phyloP scores from a whole-genome alignment of 768 basidiomycete genomes.

The Pleurotus sapidus region DNA sequence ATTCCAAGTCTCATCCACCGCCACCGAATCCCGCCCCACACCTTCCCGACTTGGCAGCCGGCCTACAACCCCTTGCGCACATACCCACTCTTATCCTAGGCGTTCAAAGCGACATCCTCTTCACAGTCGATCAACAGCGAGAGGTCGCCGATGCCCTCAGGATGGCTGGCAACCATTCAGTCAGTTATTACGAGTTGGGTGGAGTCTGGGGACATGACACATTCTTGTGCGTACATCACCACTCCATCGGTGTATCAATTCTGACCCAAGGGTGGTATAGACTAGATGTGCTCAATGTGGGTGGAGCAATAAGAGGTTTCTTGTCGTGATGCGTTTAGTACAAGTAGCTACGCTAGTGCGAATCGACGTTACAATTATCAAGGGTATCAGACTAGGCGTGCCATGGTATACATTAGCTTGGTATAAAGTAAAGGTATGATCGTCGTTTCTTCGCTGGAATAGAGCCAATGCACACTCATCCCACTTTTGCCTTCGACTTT shows the following conservation, averaged over 20 bases:
- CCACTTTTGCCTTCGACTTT: neutral
- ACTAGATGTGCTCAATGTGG: slow-evolving; percentile 86
- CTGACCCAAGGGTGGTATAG: slow-evolving; percentile 27
- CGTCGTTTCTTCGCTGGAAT: too few species aligned
- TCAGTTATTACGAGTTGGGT: slow-evolving; percentile 96
- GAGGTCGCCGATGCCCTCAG: slow-evolving; percentile 92
- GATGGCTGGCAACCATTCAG: slow-evolving; percentile 82
- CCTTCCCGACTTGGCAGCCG: slow-evolving; percentile 72
- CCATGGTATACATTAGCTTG: neutral
- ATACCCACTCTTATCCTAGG: slow-evolving; percentile 88
- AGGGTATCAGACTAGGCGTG: neutral
- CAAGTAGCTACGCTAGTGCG: neutral
- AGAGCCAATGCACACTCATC: too few species aligned
- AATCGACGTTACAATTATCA: too few species aligned
- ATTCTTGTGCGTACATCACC: slow-evolving; percentile 67
- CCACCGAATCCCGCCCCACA: slow-evolving; percentile 73
- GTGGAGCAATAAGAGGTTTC: slow-evolving; percentile 89
- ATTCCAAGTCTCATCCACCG: slow-evolving; percentile 70
- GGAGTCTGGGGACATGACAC: slow-evolving; percentile 99
- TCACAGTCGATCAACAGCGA: slow-evolving; percentile 95
- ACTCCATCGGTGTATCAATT: neutral
- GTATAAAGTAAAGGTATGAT: neutral
- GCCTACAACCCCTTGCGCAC: slow-evolving; percentile 68
- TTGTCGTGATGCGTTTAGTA: slow-evolving; percentile 41
- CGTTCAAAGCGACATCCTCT: slow-evolving; percentile 95